Conservation (phyloP, 2,329 filamentous ascomycete genomes). For the Aureobasidium sp. region DNA sequence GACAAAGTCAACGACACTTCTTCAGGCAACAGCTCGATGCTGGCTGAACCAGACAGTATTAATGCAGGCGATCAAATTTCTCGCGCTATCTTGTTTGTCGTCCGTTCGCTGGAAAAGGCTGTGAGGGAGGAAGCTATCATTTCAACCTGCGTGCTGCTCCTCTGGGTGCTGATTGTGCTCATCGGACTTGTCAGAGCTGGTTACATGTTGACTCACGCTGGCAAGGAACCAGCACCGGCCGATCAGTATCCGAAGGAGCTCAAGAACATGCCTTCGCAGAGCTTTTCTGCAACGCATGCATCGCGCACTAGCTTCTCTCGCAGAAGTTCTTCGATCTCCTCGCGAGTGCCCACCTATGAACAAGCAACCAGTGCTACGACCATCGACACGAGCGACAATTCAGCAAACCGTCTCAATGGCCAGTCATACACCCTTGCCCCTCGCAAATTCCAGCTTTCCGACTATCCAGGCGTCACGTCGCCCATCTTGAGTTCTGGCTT, state of each 20-base stretch:
- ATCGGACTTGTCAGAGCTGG: conserved; percentile 61
- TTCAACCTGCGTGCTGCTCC: conserved; percentile 59
- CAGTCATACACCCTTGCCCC: conserved; percentile 39
- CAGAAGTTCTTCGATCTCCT: conserved; percentile 5
- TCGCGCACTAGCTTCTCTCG: conserved; percentile 3
- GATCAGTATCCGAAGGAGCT: conserved; percentile 17
- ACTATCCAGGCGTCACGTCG: conserved; percentile 24
- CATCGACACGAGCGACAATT: conserved; percentile 23
- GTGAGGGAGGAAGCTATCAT: conserved; percentile 75
- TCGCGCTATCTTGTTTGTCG: conserved; percentile 62
- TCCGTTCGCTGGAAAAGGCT: conserved; percentile 54
- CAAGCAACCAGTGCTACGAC: conserved; percentile 29
- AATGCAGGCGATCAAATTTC: conserved; percentile 75
- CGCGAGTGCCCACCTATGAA: conserved; percentile 30
- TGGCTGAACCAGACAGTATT: conserved; percentile 60
- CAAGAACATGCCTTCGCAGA: conserved; percentile 5
- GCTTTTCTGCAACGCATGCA: conserved; percentile 10
- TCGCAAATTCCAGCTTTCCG: conserved; percentile 35
- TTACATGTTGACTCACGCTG: conserved; percentile 49
- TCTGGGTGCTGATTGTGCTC: conserved; percentile 72
- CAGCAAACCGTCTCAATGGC: conserved; percentile 33
- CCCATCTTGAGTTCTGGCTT: conserved; percentile 23
- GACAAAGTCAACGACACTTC: conserved; percentile 39
- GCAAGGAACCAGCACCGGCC: not conserved
- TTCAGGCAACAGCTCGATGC: conserved; percentile 57